Base-by-base conservation (phyloP, 2,329 filamentous ascomycete species). In the Dothideomycetes sp. region DNA sequence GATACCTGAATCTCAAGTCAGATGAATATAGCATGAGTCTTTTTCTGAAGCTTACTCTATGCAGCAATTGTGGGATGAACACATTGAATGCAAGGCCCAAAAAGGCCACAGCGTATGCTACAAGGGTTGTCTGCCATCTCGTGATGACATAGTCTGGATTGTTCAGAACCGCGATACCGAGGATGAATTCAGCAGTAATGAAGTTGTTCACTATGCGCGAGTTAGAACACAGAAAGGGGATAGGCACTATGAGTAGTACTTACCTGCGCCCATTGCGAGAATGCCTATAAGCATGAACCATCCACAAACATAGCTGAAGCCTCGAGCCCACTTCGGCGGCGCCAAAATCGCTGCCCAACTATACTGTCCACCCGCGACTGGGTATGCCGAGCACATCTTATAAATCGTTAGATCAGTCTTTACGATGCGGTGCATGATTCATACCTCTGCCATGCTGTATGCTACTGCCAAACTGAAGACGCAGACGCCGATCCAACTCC, bases 381-480 rank as follows among this genome's bases (percentile, higher is more conserved):
- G 72, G 46, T 70, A 75, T 45, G 67, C 69, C 19, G 65, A 68
- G 43, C 71, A 75, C 62, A 71, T 75, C 49, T n/a, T n/a, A n/a
- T n/a, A n/a, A n/a, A n/a, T n/a, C n/a, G n/a, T n/a, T n/a, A n/a
- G n/a, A n/a, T n/a, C n/a, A n/a, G n/a, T n/a, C n/a, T n/a, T n/a
- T n/a, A n/a, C n/a, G n/a, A n/a, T n/a, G n/a, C n/a, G n/a, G n/a
- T n/a, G n/a, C n/a, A n/a, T n/a, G n/a, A n/a, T n/a, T n/a, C n/a
- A n/a, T n/a, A n/a, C n/a, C n/a, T 77, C 73, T 15, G 73, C 73
- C 65, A 77, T 73, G 2, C 69, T 69, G 43, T 74, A 71, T 9
- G 70, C 72, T 4, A 77, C 72, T 5, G 66, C 62, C 10, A 77
- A 53, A 1, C 69, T 66, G 15, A 69, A 58, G 8, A 68, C 36